Evolutionary conservation across 208 protist genomes (phyloP).

Genomic region (Leishmania tarentolae): DNA sequence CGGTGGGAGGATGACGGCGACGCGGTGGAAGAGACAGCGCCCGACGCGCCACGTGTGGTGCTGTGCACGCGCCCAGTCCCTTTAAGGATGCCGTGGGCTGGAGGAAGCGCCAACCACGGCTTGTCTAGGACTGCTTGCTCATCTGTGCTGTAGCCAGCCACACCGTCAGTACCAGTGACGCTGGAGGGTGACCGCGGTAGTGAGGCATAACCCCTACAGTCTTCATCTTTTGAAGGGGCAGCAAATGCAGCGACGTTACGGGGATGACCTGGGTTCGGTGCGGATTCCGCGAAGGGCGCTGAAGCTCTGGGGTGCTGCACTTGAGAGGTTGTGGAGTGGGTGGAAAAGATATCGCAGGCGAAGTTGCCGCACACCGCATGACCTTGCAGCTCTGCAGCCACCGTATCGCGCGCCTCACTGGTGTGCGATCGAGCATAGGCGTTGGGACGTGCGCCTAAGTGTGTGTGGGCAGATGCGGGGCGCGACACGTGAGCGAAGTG

Average conservation of each 20-base stretch:
- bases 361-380: background rate
- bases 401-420: background rate
- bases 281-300: background rate
- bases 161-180: background rate
- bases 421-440: no score
- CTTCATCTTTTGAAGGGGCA: background rate
- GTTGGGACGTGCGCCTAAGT: background rate
- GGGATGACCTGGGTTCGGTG: background rate
- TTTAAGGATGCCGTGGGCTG: constrained; percentile 12
- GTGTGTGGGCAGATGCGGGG: no score
- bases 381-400: background rate
- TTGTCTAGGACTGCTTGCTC: background rate
- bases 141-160: no score
- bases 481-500: background rate
- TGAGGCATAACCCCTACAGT: background rate
- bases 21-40: background rate
- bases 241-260: background rate
- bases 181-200: background rate
- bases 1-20: background rate
- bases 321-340: background rate
- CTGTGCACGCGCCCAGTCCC: background rate
- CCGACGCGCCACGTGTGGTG: background rate
- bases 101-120: constrained; percentile 1
- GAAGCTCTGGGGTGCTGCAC: background rate
- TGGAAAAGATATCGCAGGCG: background rate